Evolutionary conservation across 164 flowering plant species (phyloP).

Genomic region (grape (Vitis vinifera)): ASM3070453v1 NC_081811.1:26025001-26025500

Average conservation of each 20-base stretch:
- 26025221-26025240: not conserved
- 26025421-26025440: too few relatives aligned
- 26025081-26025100: conserved; percentile 7
- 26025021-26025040: conserved; percentile 33
- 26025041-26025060: conserved; percentile 22
- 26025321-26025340: too few relatives aligned
- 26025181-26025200: not conserved
- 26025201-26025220: too few relatives aligned
- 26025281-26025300: not conserved
- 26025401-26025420: too few relatives aligned
- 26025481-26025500: too few relatives aligned
- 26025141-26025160: not conserved
- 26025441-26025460: not conserved
- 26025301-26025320: not conserved
- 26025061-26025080: conserved; percentile 11
- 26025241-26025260: not conserved
- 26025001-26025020: conserved; percentile 56
- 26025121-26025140: conserved; percentile 27
- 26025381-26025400: too few relatives aligned
- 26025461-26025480: not conserved
- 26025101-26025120: conserved; percentile 28
- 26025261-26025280: not conserved
- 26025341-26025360: too few relatives aligned
- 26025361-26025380: too few relatives aligned
- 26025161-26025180: not conserved